Conservation (phyloP, 805 yeast species). For the Tetrapisispora taiwanensis region DNA sequence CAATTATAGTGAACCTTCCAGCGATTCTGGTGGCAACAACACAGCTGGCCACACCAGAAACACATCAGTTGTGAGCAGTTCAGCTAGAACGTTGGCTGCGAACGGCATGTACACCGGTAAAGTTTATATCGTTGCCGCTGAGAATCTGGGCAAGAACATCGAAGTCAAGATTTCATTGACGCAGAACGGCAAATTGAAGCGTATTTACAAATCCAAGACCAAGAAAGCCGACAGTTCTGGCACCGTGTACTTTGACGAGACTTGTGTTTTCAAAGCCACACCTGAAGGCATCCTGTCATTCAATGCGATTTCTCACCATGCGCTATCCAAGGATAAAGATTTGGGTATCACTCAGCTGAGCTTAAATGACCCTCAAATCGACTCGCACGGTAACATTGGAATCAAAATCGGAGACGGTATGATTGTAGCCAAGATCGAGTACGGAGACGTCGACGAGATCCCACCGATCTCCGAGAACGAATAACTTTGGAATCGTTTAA, state of each 20-base stretch:
- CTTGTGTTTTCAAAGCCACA: conserved; percentile 56
- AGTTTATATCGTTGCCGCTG: conserved; percentile 40
- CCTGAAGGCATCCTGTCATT: conserved; percentile 51
- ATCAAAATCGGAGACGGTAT: conserved; percentile 24
- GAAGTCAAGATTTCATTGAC: conserved; percentile 49
- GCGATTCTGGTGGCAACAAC: neutral
- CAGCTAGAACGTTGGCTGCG: conserved; percentile 26
- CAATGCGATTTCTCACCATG: conserved; percentile 55
- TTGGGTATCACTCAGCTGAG: conserved; percentile 49
- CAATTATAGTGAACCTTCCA: conserved; percentile 8
- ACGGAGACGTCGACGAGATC: conserved; percentile 3
- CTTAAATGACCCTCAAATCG: conserved; percentile 35
- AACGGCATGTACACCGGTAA: conserved; percentile 39
- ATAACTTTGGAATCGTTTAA: neutral
- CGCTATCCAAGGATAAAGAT: conserved; percentile 59
- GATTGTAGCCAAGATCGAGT: conserved; percentile 21
- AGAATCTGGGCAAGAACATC: conserved; percentile 32
- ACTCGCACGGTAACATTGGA: conserved; percentile 23
- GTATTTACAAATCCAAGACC: conserved; percentile 54
- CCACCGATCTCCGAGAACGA: conserved; percentile 3
- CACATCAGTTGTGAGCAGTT: conserved; percentile 12
- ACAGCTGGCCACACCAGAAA: conserved; percentile 1
- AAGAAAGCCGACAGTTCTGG: conserved; percentile 41
- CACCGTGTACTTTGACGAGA: conserved; percentile 47
- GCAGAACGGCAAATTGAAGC: conserved; percentile 38